phyloP scores from a whole-genome alignment of 768 basidiomycete species.

The Trametes villosa region DNA sequence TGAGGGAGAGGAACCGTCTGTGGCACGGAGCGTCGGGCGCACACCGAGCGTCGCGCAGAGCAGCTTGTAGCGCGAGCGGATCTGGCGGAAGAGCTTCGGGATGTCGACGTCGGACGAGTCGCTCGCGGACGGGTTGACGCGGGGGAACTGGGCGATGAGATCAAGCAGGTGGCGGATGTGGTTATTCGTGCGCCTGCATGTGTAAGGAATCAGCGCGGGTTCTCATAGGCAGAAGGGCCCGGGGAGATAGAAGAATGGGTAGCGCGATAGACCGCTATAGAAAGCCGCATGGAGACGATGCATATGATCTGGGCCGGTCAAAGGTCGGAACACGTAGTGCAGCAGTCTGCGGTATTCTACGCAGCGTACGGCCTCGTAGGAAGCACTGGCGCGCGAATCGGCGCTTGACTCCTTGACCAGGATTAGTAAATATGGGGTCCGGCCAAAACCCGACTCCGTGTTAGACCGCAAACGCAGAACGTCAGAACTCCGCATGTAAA shows the following conservation, averaged over 20 bases:
- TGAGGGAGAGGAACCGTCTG: constrained; percentile 18
- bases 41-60: constrained; percentile 85
- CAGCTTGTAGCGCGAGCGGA: constrained; percentile 85
- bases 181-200: constrained; percentile 55
- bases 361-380: neutral
- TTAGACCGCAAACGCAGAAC: too few species aligned
- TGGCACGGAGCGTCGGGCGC: constrained; percentile 46
- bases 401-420: too few species aligned
- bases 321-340: neutral
- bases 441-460: too few species aligned
- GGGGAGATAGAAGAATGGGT: neutral
- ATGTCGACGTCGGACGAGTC: constrained; percentile 62
- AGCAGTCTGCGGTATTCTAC: neutral
- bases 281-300: neutral
- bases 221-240: neutral
- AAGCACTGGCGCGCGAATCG: too few species aligned
- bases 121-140: constrained; percentile 64
- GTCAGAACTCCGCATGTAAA: too few species aligned
- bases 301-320: neutral
- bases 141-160: constrained; percentile 77
- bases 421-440: too few species aligned
- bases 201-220: neutral
- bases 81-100: constrained; percentile 75
- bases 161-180: constrained; percentile 74
- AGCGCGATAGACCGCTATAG: neutral